phyloP scores from a whole-genome alignment of 495 filamentous ascomycete genomes.

The Lasiosphaeria hispida region DNA sequence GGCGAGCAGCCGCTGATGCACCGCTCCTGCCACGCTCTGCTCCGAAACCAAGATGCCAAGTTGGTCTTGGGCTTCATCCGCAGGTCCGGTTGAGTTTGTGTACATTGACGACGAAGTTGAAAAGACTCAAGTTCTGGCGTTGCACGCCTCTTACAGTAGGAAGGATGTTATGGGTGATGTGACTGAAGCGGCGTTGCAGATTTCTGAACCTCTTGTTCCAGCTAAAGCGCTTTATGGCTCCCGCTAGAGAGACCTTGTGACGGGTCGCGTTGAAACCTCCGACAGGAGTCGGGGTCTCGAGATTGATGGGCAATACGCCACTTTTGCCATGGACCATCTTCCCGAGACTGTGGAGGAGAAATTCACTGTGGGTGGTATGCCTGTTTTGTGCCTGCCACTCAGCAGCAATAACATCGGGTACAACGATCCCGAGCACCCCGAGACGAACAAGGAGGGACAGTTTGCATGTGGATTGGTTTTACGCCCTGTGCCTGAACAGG shows the following conservation, averaged over 20 bases:
- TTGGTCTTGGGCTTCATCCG: conserved; percentile 4
- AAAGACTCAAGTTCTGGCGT: background rate
- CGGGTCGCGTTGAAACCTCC: background rate
- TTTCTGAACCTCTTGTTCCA: background rate
- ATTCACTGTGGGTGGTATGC: background rate
- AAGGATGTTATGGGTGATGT: conserved; percentile 2
- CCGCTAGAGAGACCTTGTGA: no score
- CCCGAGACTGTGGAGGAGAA: background rate
- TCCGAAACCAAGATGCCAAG: background rate
- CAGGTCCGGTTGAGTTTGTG: background rate
- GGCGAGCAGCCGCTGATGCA: background rate
- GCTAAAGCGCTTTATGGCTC: background rate
- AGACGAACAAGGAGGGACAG: background rate
- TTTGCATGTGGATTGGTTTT: background rate
- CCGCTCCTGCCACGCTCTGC: background rate
- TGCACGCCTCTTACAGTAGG: background rate
- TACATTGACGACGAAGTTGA: background rate
- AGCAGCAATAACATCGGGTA: background rate
- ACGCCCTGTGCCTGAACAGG: background rate
- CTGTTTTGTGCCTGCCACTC: background rate
- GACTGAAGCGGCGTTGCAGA: background rate
- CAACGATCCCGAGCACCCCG: background rate
- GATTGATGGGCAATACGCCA: background rate
- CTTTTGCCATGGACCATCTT: background rate
- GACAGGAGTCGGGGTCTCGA: background rate